Conservation (phyloP, 106 monocot genomes). For the Apostasia ramifera region DNA sequence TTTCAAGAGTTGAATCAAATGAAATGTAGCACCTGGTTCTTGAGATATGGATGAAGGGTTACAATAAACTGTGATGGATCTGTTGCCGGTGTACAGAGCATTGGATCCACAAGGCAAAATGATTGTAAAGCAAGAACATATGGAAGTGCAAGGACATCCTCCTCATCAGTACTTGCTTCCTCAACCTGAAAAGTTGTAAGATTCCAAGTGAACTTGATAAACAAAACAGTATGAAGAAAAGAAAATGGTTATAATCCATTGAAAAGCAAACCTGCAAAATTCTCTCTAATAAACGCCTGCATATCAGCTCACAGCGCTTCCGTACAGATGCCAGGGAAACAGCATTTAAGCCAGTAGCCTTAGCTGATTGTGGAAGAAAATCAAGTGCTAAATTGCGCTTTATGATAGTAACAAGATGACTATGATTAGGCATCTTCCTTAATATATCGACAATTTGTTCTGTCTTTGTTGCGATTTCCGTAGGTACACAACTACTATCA, state of each 20-base stretch:
- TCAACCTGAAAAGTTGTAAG: slow-evolving; percentile 50
- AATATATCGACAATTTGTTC: slow-evolving; percentile 96
- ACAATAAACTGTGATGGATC: slow-evolving; percentile 92
- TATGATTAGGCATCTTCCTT: slow-evolving; percentile 75
- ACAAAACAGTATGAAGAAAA: neutral
- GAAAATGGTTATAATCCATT: neutral
- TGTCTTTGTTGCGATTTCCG: slow-evolving; percentile 91
- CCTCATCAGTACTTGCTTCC: slow-evolving; percentile 59
- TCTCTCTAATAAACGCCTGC: slow-evolving; percentile 83
- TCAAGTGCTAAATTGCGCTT: slow-evolving; percentile 87
- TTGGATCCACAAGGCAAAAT: slow-evolving; percentile 96
- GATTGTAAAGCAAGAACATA: slow-evolving; percentile 91
- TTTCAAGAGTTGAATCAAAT: neutral
- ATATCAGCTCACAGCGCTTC: slow-evolving; percentile 89
- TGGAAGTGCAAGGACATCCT: slow-evolving; percentile 80
- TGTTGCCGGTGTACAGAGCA: slow-evolving; percentile 76
- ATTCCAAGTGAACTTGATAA: neutral
- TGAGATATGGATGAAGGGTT: slow-evolving; percentile 94
- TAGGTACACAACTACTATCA: slow-evolving; percentile 87
- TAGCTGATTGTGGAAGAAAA: slow-evolving; percentile 94
- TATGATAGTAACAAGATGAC: slow-evolving; percentile 74
- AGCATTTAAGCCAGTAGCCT: slow-evolving; percentile 70
- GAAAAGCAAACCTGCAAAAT: slow-evolving; percentile 69
- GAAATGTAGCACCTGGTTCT: slow-evolving; percentile 61
- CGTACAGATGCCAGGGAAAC: slow-evolving; percentile 60